Evolutionary conservation across 2,329 filamentous ascomycete genomes (phyloP).

Genomic region (Curvularia sp.): DNA sequence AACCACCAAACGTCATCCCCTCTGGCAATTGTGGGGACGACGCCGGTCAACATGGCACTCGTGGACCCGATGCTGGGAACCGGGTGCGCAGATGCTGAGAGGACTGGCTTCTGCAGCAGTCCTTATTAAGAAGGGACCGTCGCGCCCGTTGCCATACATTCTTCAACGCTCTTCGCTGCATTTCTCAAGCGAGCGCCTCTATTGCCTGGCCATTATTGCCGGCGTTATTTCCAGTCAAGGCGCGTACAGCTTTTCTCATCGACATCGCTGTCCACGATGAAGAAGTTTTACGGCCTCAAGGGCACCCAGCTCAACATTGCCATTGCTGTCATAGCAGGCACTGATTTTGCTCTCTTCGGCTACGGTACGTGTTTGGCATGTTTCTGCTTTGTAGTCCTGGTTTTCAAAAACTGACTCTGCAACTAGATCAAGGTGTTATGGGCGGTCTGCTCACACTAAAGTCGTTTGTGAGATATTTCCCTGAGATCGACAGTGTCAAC

Average conservation of each 20-base stretch:
- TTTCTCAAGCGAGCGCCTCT: not conserved
- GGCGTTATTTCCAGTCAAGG: slow-evolving; percentile 3
- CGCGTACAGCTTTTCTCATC: not conserved
- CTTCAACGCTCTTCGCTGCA: slow-evolving; percentile 4
- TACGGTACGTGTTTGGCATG: slow-evolving; percentile 58
- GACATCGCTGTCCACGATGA: slow-evolving; percentile 21
- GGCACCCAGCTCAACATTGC: slow-evolving; percentile 71
- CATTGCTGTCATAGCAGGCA: slow-evolving; percentile 73
- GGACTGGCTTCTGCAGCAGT: slow-evolving; percentile 4
- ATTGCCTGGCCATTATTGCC: not conserved
- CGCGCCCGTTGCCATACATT: slow-evolving; percentile 6
- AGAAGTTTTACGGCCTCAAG: slow-evolving; percentile 68
- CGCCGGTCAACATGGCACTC: slow-evolving; percentile 17
- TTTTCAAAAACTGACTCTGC: slow-evolving; percentile 14
- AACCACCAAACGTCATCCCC: slow-evolving; percentile 25
- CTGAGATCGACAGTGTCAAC: slow-evolving; percentile 51
- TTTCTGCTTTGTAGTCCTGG: not conserved
- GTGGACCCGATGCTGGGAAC: slow-evolving; percentile 10
- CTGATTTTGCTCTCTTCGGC: slow-evolving; percentile 70
- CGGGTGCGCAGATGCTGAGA: slow-evolving; percentile 16
- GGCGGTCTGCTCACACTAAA: slow-evolving; percentile 71
- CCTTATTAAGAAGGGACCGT: slow-evolving; percentile 12
- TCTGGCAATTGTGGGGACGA: slow-evolving; percentile 18
- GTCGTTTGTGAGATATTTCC: slow-evolving; percentile 61
- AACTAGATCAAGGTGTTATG: slow-evolving; percentile 61